A percentile compares a stretch with the other conserved stretches of the same genome.
These are phyloP conservation scores for Auricularia cornea DNA, from an alignment of 768 basidiomycete species.

Conservation along the genomic window DNA sequence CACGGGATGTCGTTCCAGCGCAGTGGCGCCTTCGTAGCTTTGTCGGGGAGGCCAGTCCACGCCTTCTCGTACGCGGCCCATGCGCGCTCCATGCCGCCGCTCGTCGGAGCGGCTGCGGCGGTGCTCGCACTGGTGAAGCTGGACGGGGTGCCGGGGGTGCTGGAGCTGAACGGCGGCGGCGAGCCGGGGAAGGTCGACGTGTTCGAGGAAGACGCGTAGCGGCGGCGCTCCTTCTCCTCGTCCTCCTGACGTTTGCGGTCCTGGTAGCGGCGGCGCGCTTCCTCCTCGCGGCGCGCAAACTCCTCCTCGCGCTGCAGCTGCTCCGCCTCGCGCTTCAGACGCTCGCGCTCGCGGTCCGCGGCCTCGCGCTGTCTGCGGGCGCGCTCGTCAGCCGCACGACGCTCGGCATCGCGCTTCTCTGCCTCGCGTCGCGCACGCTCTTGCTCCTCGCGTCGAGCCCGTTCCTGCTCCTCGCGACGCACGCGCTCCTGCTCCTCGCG, in stretches of 20 bases:
- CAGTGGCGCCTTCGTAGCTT: not conserved
- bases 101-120: not conserved
- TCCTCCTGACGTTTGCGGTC: constrained; percentile 6
- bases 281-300: not conserved
- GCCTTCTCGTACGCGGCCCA: constrained; percentile 11
- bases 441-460: too few relatives aligned
- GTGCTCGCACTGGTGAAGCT: not conserved
- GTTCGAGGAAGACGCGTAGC: constrained; percentile 1
- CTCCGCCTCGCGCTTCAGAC: not conserved
- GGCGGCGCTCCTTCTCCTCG: constrained; percentile 10
- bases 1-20: constrained; percentile 7
- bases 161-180: constrained; percentile 10
- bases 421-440: constrained; percentile 35
- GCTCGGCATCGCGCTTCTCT: not conserved
- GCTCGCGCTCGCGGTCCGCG: not conserved
- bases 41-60: constrained; percentile 6
- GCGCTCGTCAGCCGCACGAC: not conserved
- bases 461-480: constrained; percentile 18
- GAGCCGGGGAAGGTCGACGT: not conserved
- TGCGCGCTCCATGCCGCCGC: constrained; percentile 4
- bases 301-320: constrained; percentile 33
- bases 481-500: constrained; percentile 46
- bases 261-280: constrained; percentile 4
- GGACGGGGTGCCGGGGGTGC: not conserved
- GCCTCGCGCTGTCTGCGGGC: not conserved